Base-by-base conservation (phyloP, 2,329 filamentous ascomycete genomes). In the Xylaria sp. region DNA sequence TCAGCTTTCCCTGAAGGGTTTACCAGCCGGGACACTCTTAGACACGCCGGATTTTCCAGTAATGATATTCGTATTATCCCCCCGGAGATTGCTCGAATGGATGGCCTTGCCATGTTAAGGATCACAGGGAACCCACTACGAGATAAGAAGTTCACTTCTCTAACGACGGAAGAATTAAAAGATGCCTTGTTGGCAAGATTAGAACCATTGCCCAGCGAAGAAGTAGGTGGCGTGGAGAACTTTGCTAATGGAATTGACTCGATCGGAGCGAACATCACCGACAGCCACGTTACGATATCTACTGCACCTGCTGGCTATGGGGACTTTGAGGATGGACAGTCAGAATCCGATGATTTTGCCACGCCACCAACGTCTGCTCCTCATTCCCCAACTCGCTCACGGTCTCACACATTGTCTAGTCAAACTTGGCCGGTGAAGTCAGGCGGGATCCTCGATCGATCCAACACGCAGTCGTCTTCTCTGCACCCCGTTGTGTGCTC, bases 81-180 rank as follows among this genome's bases (percentile, higher is more conserved):
- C 33, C 86, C 92, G 0, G 89, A 89, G 70, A 87, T 98, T 65
- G 91, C 90, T 5, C 82, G 87, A 29, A 97, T 98, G 93, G 88
- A 93, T 5, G 89, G 81, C 50, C 81, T 99, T 10, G 85, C 89
- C 22, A 90, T 90, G 76, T 86, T 98, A 47, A 89, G 90, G 4
- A 83, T 99, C 36, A 90, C 89, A 49, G 94, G 93, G n/a, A 99
- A 99, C 74, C 96, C 96, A 0, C 82, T 99, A 15, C 86, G 92
- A 15, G 94, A 97, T 76, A 94, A 92, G 76, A 97, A 94, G 76
- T 93, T 96, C 72, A 83, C 94, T 15, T 91, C 88, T 0, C 92
- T 96, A 81, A 86, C 86, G 25, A 94, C 92, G 0, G 91, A 93
- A 15, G 92, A 96, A 61, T 82, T 98, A 68, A 97, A 97, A 79